phyloP scores from a whole-genome alignment of 2,329 filamentous ascomycete genomes.

The Penicillium janthinellum region DNA sequence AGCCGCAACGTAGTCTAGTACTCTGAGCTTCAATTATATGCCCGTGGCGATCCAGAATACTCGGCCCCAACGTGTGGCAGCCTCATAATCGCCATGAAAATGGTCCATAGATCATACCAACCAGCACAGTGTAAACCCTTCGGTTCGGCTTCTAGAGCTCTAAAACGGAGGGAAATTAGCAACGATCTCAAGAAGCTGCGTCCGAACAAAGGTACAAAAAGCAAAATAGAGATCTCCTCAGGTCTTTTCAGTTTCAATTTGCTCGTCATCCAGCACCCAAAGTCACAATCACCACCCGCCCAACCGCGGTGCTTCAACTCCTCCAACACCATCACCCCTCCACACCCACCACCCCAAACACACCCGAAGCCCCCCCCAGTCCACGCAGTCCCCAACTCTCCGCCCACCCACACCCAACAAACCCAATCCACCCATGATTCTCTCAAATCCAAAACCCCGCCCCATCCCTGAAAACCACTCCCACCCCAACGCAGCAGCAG shows the following conservation, averaged over 20 bases:
- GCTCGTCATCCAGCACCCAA: conserved; percentile 42
- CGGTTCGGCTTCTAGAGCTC: background rate
- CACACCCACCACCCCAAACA: conserved; percentile 9
- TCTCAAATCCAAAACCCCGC: conserved; percentile 7
- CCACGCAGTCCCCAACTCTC: conserved; percentile 11
- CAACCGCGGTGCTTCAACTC: conserved; percentile 32
- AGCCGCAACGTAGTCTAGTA: background rate
- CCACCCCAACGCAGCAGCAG: conserved; percentile 9
- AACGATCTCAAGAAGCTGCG: background rate
- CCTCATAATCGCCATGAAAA: background rate
- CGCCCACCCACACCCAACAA: conserved; percentile 9
- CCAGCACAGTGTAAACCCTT: background rate
- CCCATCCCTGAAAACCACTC: conserved; percentile 4
- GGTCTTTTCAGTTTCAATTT: conserved; percentile 49
- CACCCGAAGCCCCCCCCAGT: conserved; percentile 6
- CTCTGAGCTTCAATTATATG: background rate
- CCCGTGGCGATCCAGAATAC: background rate
- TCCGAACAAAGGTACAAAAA: background rate
- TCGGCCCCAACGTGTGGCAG: background rate
- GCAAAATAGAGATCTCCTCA: conserved; percentile 39
- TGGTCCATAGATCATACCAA: no score
- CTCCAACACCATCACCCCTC: conserved; percentile 4
- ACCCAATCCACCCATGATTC: conserved; percentile 1
- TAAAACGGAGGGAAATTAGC: background rate
- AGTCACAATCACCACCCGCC: conserved; percentile 16